Conservation (phyloP, 1,284 basidiomycete species). For the Malassezia pachydermatis region DNA sequence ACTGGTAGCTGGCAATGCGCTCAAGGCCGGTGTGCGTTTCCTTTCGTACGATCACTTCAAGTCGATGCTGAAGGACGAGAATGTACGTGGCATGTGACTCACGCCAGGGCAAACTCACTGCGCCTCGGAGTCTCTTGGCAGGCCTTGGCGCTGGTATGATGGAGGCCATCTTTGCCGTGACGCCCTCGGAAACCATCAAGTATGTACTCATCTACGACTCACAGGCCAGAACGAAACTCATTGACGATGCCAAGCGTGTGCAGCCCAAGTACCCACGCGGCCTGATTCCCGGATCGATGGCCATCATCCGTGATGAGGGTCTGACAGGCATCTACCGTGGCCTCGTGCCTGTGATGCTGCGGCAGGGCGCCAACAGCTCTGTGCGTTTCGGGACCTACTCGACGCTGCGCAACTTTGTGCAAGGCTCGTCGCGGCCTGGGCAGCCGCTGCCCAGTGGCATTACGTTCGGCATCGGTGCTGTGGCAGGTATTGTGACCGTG, state of each 20-base stretch:
- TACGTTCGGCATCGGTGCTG: slow-evolving; percentile 86
- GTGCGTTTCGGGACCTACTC: slow-evolving; percentile 93
- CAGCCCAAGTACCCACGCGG: slow-evolving; percentile 70
- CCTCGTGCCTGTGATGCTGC: slow-evolving; percentile 88
- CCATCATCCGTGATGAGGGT: slow-evolving; percentile 77
- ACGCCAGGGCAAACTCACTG: slow-evolving; percentile 28
- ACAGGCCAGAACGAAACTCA: slow-evolving; percentile 81
- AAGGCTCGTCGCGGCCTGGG: slow-evolving; percentile 70
- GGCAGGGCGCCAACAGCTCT: slow-evolving; percentile 93
- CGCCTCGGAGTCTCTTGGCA: slow-evolving; percentile 52
- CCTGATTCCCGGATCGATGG: slow-evolving; percentile 71
- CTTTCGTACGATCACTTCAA: slow-evolving; percentile 92
- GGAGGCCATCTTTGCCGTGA: slow-evolving; percentile 89
- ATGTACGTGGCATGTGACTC: no score
- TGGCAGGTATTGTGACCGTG: slow-evolving; percentile 87
- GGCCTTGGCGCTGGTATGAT: slow-evolving; percentile 89
- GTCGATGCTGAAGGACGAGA: slow-evolving; percentile 61
- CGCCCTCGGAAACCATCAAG: slow-evolving; percentile 98
- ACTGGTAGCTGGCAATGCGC: slow-evolving; percentile 39
- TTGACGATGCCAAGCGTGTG: slow-evolving; percentile 79
- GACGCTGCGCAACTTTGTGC: slow-evolving; percentile 71
- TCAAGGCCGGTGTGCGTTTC: slow-evolving; percentile 76
- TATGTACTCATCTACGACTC: background rate
- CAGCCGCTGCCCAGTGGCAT: slow-evolving; percentile 73
- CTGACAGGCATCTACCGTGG: slow-evolving; percentile 72